Percentiles rank a stretch among this genome's conserved stretches.
phyloP scores from a whole-genome alignment of 139 green algal species.

The Chlorella sp. region DNA sequence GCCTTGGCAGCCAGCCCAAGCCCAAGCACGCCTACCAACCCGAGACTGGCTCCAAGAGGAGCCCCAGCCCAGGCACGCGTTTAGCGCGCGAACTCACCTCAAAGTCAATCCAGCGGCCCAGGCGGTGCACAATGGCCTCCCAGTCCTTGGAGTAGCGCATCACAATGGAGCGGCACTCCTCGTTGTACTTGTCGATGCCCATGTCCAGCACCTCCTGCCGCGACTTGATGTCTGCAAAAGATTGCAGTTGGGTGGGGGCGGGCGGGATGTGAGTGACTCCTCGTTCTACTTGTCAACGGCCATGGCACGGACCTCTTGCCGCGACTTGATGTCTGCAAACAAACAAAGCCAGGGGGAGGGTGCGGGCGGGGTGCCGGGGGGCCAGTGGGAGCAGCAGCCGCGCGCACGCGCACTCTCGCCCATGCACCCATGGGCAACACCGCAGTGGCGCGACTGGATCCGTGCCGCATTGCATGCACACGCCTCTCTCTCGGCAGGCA shows the following conservation, averaged over 20 bases:
- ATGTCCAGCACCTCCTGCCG: constrained; percentile 90
- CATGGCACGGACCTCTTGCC: not conserved
- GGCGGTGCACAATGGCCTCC: constrained; percentile 90
- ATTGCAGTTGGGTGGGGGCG: not conserved
- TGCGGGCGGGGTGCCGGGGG: not conserved
- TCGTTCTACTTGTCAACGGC: too few species aligned
- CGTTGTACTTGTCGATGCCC: constrained; percentile 99
- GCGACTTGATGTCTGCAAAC: not conserved
- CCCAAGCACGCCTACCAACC: too few species aligned
- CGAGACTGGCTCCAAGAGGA: too few species aligned
- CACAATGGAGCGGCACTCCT: constrained; percentile 98
- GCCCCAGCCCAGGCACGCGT: too few species aligned
- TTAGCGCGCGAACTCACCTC: constrained; percentile 52
- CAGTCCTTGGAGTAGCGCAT: constrained; percentile 98
- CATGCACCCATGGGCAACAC: too few species aligned
- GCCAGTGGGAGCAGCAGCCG: not conserved
- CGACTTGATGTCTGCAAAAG: constrained; percentile 82
- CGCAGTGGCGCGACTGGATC: too few species aligned
- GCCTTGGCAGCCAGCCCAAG: too few species aligned
- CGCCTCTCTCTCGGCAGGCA: too few species aligned
- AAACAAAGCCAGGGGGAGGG: not conserved
- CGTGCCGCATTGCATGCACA: too few species aligned
- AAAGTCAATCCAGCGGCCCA: constrained; percentile 99
- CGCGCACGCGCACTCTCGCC: not conserved
- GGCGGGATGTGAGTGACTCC: not conserved